Conservation (phyloP, 2,329 filamentous ascomycete genomes). For the Dryadomyces quercivorus region DNA sequence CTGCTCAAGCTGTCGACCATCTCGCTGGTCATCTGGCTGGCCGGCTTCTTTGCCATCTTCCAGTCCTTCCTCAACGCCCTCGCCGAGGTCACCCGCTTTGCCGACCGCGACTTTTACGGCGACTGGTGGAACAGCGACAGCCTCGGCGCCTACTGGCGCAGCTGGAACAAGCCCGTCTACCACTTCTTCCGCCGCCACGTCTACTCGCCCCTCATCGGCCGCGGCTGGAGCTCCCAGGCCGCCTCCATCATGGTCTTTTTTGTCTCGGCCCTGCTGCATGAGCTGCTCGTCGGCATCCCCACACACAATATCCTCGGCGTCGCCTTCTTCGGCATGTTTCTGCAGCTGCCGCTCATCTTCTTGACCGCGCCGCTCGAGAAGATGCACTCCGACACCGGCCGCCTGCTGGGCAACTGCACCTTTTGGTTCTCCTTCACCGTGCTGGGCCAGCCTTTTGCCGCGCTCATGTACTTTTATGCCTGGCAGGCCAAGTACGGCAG, state of each 20-base stretch:
- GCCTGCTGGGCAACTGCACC: slow-evolving; percentile 77
- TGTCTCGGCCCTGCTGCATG: slow-evolving; percentile 80
- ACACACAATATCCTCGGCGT: slow-evolving; percentile 91
- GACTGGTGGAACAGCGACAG: slow-evolving; percentile 96
- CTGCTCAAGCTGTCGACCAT: slow-evolving; percentile 94
- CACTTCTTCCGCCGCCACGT: slow-evolving; percentile 94
- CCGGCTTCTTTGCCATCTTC: slow-evolving; percentile 93
- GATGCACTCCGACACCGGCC: slow-evolving; percentile 62
- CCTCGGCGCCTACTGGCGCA: slow-evolving; percentile 82
- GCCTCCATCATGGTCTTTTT: slow-evolving; percentile 78
- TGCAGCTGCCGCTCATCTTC: slow-evolving; percentile 79
- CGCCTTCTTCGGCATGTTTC: slow-evolving; percentile 86
- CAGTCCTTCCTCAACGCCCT: slow-evolving; percentile 86
- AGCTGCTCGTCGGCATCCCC: slow-evolving; percentile 83
- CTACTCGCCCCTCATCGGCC: slow-evolving; percentile 74
- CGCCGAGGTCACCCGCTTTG: slow-evolving; percentile 81
- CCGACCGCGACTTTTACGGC: slow-evolving; percentile 87
- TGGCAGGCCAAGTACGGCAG: slow-evolving; percentile 98
- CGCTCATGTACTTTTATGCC: slow-evolving; percentile 89
- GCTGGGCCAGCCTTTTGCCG: slow-evolving; percentile 86
- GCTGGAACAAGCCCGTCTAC: slow-evolving; percentile 96
- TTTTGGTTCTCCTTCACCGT: slow-evolving; percentile 97
- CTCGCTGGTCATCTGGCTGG: slow-evolving; percentile 90
- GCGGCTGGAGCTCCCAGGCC: slow-evolving; percentile 59
- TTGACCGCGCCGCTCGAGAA: slow-evolving; percentile 71